These are phyloP conservation scores for Phytophthora nicotianae DNA, from an alignment of 352 stramenopile species.

Conservation along the genomic window DNA sequence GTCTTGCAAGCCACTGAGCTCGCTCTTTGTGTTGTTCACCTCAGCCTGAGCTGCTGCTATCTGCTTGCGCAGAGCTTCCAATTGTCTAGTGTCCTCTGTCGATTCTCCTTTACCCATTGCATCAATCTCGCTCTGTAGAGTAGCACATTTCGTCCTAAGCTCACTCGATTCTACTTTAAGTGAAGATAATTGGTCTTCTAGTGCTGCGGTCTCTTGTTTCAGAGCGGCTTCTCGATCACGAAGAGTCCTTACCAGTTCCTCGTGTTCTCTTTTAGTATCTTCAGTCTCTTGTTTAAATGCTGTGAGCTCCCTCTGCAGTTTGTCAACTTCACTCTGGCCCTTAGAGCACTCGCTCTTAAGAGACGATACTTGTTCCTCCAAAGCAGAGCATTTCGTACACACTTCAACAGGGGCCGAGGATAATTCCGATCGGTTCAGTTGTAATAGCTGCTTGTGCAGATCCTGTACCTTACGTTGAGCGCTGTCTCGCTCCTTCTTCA, in stretches of 20 bases:
- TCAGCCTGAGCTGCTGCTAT: conserved; percentile 13
- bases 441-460: conserved; percentile 15
- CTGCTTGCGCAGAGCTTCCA: conserved; percentile 24
- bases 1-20: conserved; percentile 49
- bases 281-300: conserved; percentile 9
- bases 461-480: conserved; percentile 12
- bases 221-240: conserved; percentile 22
- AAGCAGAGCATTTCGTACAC: conserved; percentile 18
- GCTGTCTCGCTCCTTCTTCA: conserved; percentile 11
- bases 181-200: conserved; percentile 17
- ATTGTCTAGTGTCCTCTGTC: conserved; percentile 3
- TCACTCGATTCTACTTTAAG: conserved; percentile 18
- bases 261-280: conserved; percentile 8
- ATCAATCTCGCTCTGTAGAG: conserved; percentile 15
- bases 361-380: conserved; percentile 15
- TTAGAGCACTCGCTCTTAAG: conserved; percentile 16
- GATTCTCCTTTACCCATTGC: neutral
- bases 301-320: conserved; percentile 21
- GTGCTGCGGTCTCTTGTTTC: conserved; percentile 22
- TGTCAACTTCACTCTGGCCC: conserved; percentile 14
- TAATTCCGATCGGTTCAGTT: conserved; percentile 6
- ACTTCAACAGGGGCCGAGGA: conserved; percentile 1
- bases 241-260: conserved; percentile 13
- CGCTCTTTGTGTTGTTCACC: conserved; percentile 25
- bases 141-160: conserved; percentile 12